A percentile compares a stretch with the other conserved stretches of the same genome.
phyloP scores from a whole-genome alignment of 306 rosid genomes.

The Cucurbita moschata region DNA sequence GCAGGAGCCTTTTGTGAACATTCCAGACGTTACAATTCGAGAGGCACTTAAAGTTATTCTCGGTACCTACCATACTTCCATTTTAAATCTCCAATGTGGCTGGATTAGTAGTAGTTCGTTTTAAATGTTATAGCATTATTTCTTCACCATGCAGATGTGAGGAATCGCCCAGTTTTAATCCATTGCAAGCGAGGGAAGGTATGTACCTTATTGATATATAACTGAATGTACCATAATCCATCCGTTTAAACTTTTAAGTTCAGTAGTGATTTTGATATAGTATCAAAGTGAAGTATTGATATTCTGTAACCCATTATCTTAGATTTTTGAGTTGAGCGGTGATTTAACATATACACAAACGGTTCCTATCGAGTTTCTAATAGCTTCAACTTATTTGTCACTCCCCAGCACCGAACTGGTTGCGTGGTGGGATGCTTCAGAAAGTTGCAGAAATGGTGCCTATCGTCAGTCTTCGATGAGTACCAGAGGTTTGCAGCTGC shows the following conservation, averaged over 20 bases:
- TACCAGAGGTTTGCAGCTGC: constrained; percentile 96
- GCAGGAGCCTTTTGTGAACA: constrained; percentile 95
- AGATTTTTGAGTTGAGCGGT: neutral
- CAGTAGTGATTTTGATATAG: neutral
- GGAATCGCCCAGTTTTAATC: constrained; percentile 85
- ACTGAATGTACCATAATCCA: no score
- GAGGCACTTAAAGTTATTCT: constrained; percentile 82
- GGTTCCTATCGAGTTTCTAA: neutral
- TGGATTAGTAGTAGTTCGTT: neutral
- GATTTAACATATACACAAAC: no score
- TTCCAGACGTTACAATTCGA: constrained; percentile 78
- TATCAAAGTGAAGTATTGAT: neutral
- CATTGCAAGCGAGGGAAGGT: constrained; percentile 99
- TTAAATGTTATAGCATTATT: neutral
- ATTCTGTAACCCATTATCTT: neutral
- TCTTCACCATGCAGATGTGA: constrained; percentile 47
- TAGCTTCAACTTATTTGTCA: neutral
- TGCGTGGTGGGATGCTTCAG: constrained; percentile 93
- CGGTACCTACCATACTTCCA: constrained; percentile 31
- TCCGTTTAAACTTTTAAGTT: neutral
- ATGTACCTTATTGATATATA: neutral
- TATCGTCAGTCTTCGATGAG: constrained; percentile 78
- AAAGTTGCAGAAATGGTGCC: constrained; percentile 85
- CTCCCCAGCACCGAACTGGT: constrained; percentile 90
- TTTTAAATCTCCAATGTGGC: neutral